Conservation (phyloP, 176 grass and related monocot genomes). For the Urochloa ruziziensis region DNA sequence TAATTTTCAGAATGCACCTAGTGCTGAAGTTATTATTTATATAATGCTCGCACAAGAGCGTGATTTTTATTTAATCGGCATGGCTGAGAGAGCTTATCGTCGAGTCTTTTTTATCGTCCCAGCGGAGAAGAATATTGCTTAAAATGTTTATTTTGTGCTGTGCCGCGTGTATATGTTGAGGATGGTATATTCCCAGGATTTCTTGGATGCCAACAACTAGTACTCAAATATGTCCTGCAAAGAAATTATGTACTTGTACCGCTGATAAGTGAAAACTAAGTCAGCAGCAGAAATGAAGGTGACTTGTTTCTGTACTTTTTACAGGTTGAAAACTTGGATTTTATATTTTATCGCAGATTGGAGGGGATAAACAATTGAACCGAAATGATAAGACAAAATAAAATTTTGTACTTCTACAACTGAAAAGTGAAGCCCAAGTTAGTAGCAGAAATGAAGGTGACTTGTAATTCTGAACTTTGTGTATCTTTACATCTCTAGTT, state of each 20-base stretch:
- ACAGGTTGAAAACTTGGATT: neutral
- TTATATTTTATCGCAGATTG: too few species aligned
- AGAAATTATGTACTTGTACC: neutral
- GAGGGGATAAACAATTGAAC: too few species aligned
- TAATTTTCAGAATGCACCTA: neutral
- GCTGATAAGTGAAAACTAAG: neutral
- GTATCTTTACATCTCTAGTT: neutral
- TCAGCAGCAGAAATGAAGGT: neutral
- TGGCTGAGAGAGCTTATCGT: neutral
- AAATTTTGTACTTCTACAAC: too few species aligned
- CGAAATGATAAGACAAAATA: too few species aligned
- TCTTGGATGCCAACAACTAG: neutral
- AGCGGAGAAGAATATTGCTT: neutral
- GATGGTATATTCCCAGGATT: constrained; percentile 27
- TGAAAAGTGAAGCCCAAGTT: too few species aligned
- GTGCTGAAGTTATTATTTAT: neutral
- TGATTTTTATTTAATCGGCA: neutral
- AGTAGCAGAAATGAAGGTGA: neutral
- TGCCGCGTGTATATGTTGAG: neutral
- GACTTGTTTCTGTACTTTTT: neutral
- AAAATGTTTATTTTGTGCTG: neutral
- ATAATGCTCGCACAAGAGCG: neutral
- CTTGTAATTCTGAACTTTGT: neutral
- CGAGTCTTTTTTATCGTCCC: neutral
- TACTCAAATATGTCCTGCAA: neutral